These are phyloP conservation scores for Trichoderma sp. DNA, from an alignment of 2,329 filamentous ascomycete genomes.

Conservation along the genomic window DNA sequence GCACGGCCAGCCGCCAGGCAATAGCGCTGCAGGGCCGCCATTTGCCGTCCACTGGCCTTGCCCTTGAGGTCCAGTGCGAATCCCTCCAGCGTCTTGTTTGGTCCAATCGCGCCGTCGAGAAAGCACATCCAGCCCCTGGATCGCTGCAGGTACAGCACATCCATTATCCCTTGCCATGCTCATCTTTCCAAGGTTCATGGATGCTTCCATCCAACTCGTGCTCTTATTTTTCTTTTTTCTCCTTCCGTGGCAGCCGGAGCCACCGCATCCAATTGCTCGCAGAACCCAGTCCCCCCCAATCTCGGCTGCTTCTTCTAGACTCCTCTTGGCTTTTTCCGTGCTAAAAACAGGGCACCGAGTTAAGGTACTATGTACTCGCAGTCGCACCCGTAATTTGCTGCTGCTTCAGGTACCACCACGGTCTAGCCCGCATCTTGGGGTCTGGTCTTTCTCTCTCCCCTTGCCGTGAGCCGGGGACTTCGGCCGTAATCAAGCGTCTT, in stretches of 20 bases:
- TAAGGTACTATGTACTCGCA: neutral
- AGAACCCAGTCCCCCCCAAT: neutral
- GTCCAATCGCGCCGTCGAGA: neutral
- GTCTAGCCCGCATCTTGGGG: neutral
- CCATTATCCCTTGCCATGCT: neutral
- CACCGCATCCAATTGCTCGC: conserved; percentile 1
- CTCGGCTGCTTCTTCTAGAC: neutral
- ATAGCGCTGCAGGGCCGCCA: neutral
- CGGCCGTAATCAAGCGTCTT: conserved; percentile 7
- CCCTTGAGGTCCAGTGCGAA: neutral
- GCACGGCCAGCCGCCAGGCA: neutral
- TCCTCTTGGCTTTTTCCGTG: neutral
- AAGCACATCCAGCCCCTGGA: neutral
- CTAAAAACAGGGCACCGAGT: neutral
- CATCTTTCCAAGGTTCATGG: neutral
- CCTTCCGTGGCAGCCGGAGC: conserved; percentile 4
- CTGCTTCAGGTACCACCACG: neutral
- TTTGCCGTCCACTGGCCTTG: neutral
- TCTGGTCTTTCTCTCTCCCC: neutral
- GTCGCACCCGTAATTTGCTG: neutral
- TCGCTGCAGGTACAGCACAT: conserved; percentile 5
- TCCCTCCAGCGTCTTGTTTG: neutral
- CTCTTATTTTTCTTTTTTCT: neutral
- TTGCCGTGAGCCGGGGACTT: neutral
- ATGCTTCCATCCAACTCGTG: neutral